Base-by-base conservation (phyloP, 208 protist genomes). In the Crithidia thermophila region DNA sequence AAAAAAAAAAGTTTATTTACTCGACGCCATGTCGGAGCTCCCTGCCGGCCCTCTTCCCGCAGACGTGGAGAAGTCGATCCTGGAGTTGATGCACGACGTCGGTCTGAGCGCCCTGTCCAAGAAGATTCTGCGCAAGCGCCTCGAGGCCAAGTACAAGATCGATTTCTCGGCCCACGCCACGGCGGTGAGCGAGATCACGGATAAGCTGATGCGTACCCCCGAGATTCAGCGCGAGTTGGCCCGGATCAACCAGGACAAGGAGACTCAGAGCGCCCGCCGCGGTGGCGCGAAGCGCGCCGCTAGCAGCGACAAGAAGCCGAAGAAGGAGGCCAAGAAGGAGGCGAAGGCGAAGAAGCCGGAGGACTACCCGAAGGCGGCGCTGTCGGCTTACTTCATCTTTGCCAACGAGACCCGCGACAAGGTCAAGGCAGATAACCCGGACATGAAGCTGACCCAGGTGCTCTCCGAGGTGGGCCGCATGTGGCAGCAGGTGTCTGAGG, bases 311-410 rank as follows among this genome's bases (percentile, higher is more conserved):
- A 77, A 64, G 52, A 78, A 72, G 20, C 18, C 18, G 30, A 67
- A 83, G 52, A 85, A 85, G 76, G 67, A 70, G 50, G 47, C 9
- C 6, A 88, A 87, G 73, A 62, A 67, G 28, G 81, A 75, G 43
- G 87, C 84, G 62, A 78, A 84, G 46, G 75, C 58, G 45, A 88
- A 88, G 72, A 95, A 93, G 61, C 88, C 88, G 1, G 86, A 90
- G 11, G 77, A 91, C 68, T 92, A 91, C 69, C 92, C 92, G 46
- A 97, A 96, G 80, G 75, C 72, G 6, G 79, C 88, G 25, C 62
- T 94, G 11, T 81, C 78, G 9, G 43, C 85, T 6, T 97, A 90
- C 75, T 76, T 96, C 37, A 61, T 95, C 18, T 97, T 95, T 58
- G 70, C 37, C 40, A 86, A 84, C 57, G 87, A 94, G 21, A 70